Conservation (phyloP, 805 yeast species). For the Cyberlindnera amylophila region DNA sequence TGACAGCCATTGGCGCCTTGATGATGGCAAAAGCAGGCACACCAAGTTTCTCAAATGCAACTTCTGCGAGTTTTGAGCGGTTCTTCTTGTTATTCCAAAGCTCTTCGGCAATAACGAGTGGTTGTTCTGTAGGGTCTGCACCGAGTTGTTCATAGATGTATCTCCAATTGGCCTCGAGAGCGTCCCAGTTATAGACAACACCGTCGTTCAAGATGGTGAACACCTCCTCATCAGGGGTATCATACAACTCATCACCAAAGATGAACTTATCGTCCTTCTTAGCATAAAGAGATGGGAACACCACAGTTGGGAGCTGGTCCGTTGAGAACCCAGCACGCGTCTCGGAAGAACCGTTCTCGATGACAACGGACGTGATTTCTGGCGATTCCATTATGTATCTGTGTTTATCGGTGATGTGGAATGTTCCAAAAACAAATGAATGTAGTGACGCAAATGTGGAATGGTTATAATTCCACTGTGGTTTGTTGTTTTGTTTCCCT, state of each 20-base stretch:
- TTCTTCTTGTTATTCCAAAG: slow-evolving; percentile 65
- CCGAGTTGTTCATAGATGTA: slow-evolving; percentile 54
- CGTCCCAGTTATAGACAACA: slow-evolving; percentile 68
- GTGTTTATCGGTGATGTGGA: too few relatives aligned
- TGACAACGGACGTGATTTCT: slow-evolving; percentile 56
- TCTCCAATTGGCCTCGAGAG: slow-evolving; percentile 62
- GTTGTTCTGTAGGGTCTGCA: slow-evolving; percentile 55
- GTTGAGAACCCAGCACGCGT: slow-evolving; percentile 71
- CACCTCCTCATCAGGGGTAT: slow-evolving; percentile 25
- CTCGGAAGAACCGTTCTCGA: slow-evolving; percentile 61
- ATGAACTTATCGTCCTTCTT: slow-evolving; percentile 29
- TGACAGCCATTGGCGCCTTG: slow-evolving; percentile 72
- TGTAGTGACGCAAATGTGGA: too few relatives aligned
- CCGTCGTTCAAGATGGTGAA: slow-evolving; percentile 64
- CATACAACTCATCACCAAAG: slow-evolving; percentile 47
- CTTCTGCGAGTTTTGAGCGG: slow-evolving; percentile 54
- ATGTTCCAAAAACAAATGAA: too few relatives aligned
- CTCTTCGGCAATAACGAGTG: slow-evolving; percentile 61
- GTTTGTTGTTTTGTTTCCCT: too few relatives aligned
- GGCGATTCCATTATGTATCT: slow-evolving; percentile 11
- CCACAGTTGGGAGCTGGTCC: slow-evolving; percentile 57
- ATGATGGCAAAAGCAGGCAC: slow-evolving; percentile 77
- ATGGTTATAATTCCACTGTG: too few relatives aligned
- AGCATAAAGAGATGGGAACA: slow-evolving; percentile 54
- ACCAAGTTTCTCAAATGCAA: slow-evolving; percentile 69